Evolutionary conservation across 306 rosid species (phyloP).

Genomic region (Vicia sativa): DNA sequence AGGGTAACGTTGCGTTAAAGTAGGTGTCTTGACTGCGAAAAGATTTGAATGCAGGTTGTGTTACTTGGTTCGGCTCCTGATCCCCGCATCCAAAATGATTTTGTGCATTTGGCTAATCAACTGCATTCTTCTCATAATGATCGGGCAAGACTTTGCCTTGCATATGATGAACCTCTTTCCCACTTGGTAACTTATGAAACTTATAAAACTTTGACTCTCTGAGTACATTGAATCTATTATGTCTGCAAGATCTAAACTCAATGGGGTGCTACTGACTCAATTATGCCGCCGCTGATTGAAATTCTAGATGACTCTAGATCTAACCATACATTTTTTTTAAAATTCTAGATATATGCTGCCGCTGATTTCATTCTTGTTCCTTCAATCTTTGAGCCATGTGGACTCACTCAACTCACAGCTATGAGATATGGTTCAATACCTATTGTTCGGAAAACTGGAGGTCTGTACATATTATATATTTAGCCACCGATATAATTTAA

Average conservation of each 20-base stretch:
- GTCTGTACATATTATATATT: constrained; percentile 34
- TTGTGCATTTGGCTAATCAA: constrained; percentile 73
- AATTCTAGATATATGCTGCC: constrained; percentile 86
- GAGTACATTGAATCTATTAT: constrained; percentile 10
- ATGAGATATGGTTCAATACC: constrained; percentile 99
- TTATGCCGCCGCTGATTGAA: too few relatives aligned
- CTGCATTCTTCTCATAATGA: constrained; percentile 63
- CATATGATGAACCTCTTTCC: constrained; percentile 96
- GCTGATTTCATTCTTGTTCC: constrained; percentile 94
- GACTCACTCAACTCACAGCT: constrained; percentile 93
- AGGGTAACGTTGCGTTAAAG: constrained; percentile 24
- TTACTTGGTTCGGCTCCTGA: constrained; percentile 99
- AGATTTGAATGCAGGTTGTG: constrained; percentile 66
- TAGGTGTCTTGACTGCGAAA: constrained; percentile 27
- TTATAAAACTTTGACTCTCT: constrained; percentile 1
- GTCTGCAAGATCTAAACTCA: constrained; percentile 28
- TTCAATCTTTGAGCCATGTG: constrained; percentile 98
- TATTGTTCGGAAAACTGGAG: constrained; percentile 95
- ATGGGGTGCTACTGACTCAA: constrained; percentile 26
- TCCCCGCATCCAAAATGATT: constrained; percentile 93
- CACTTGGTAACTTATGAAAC: constrained; percentile 72
- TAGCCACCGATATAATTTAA: constrained; percentile 7
- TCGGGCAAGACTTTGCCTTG: constrained; percentile 78
- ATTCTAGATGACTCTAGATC: too few relatives aligned
- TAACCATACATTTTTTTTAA: constrained; percentile 1